Evolutionary conservation across 192 early-diverging fungal species (phyloP), one percentile per base, ranked within the genome.

Genomic region (Umbelopsis vinacea): DNA sequence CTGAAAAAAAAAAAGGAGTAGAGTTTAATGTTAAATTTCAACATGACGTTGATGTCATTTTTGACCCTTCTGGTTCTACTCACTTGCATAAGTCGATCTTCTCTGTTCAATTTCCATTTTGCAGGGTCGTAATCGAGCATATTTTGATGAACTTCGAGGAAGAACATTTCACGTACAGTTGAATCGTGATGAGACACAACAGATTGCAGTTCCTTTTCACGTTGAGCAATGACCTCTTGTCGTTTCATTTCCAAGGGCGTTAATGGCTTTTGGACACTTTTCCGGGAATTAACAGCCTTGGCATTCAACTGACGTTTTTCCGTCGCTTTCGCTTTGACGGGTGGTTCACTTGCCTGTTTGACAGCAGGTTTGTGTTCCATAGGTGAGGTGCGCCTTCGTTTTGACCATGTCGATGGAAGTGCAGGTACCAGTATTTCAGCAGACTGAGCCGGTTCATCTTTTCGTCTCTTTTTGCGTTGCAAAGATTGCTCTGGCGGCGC

Each of bases 81-180:
- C 79, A 85, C 86, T 69, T 87, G 81, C 24, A 80, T 57, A 57
- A 90, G 78, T n/a, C 77, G 79, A 46, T 88, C 86, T 54, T 84
- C 84, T 35, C 87, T 86, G 67, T 87, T 82, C 4, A 72, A 48
- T 35, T 82, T 84, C 53, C 81, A 68, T 67, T 76, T 84, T 46
- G 79, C 76, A 2, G 87, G 86, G 46, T 88, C 85, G 55, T 85
- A 89, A 2, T 76, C 80, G 29, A 89, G 37, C 69, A 84, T 76
- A 10, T 79, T 79, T 38, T 81, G 77, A 71, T 81, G 82, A 4
- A 81, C 71, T 72, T 90, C 88, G 46, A 90, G 68, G 73, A 87
- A 85, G 47, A 84, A 89, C 10, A 89, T 69, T 73, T 91, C 87
- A 35, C 85, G 76, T n/a, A 84, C 77, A n/a, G 79, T 43, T 33